Base-by-base conservation (phyloP, 306 rosid species). In the Glycine latifolia region DNA sequence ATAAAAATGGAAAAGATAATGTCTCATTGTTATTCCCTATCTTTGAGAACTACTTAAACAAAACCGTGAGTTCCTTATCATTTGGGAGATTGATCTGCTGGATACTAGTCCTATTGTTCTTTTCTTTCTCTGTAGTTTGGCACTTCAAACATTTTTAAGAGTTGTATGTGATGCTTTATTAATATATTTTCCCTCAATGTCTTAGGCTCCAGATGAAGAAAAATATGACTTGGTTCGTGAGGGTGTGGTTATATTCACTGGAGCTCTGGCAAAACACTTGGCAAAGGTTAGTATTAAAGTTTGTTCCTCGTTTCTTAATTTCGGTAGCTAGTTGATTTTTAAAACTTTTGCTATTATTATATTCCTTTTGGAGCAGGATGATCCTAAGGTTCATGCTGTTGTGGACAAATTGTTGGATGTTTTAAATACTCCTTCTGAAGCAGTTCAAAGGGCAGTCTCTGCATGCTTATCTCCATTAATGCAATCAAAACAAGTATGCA, bases 391-490 rank as follows among this genome's bases (percentile, higher is more conserved):
- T 75, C 92, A 91, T 72, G 72, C 96, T 73, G 99, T 93, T 76
- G 95, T 95, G 75, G 99, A 95, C 54, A 95, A 95, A 81, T 85
- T 95, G 86, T 87, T 95, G 91, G 99, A 95, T 82, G 99, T 93
- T 58, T 63, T 95, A 68, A 95, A 93, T 78, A 95, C 99, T 80
- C 99, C 99, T 41, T 93, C 99, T 39, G 98, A 95, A 87, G 95
- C 98, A 86, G 99, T 95, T 88, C 99, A 95, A 87, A 91, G 99
- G 70, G 99, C 99, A 2, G 99, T 95, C 48, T 89, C 98, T n/a
- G 67, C 86, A 0, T 95, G 99, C 87, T 87, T 95, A 52, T 92
- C 99, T 58, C 99, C 99, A 53, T 82, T 95, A 76, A 93, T 93
- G 99, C 93, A 87, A 80, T 93, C 99, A 67, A 95, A 95, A 86